These are phyloP conservation scores for Penicillium sp. DNA, from an alignment of 2,329 filamentous ascomycete genomes.

Conservation along the genomic window DNA sequence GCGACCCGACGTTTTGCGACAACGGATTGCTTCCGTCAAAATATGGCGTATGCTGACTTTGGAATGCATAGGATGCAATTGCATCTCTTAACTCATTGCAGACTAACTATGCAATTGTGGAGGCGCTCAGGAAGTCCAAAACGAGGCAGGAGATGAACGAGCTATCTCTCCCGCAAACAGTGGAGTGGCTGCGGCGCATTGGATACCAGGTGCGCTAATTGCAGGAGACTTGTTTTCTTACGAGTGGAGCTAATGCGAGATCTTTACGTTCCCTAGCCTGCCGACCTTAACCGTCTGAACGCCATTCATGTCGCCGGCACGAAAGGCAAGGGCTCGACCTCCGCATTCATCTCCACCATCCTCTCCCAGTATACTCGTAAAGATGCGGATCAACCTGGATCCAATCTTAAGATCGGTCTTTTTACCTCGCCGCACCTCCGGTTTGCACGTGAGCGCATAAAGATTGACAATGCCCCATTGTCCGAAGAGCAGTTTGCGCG, in stretches of 20 bases:
- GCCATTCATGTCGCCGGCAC: slow-evolving; percentile 85
- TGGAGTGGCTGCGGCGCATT: slow-evolving; percentile 70
- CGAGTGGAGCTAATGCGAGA: neutral
- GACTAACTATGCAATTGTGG: slow-evolving; percentile 73
- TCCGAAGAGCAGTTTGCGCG: slow-evolving; percentile 65
- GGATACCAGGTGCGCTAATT: slow-evolving; percentile 64
- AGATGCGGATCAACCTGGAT: slow-evolving; percentile 24
- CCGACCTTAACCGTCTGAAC: slow-evolving; percentile 59
- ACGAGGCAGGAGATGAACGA: slow-evolving; percentile 71
- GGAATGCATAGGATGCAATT: slow-evolving; percentile 61
- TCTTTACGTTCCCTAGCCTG: slow-evolving; percentile 45
- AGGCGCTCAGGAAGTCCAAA: slow-evolving; percentile 64
- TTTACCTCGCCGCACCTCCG: slow-evolving; percentile 86
- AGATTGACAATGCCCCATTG: slow-evolving; percentile 70
- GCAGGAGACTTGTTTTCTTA: neutral
- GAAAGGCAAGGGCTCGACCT: slow-evolving; percentile 90
- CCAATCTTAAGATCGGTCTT: slow-evolving; percentile 62
- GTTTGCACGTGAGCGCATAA: slow-evolving; percentile 79
- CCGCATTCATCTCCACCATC: slow-evolving; percentile 77
- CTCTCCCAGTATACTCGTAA: slow-evolving; percentile 59
- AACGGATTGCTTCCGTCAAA: neutral
- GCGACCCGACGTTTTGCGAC: slow-evolving; percentile 7
- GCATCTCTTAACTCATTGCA: slow-evolving; percentile 71
- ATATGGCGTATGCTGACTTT: slow-evolving; percentile 11
- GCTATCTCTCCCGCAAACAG: slow-evolving; percentile 76